These are phyloP conservation scores for Lagenaria siceraria DNA, from an alignment of 306 rosid species.

Conservation along the genomic window DNA sequence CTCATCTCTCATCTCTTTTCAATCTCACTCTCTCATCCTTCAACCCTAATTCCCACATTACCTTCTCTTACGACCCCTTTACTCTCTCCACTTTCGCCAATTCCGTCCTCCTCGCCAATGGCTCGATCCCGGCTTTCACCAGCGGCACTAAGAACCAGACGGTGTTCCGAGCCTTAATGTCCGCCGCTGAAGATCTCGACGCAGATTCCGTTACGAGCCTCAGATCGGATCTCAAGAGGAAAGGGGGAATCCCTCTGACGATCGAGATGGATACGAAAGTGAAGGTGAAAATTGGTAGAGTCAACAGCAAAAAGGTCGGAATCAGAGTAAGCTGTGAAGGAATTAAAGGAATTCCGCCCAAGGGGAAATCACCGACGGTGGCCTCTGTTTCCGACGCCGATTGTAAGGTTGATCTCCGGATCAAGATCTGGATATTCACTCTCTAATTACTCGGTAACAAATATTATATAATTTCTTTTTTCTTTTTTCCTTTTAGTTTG, in stretches of 20 bases:
- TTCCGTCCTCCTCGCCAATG: constrained; percentile 52
- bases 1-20: constrained; percentile 53
- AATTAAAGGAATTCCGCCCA: constrained; percentile 46
- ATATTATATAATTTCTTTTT: background rate
- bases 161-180: constrained; percentile 31
- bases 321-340: constrained; percentile 69
- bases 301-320: constrained; percentile 64
- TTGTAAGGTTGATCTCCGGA: constrained; percentile 88
- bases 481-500: background rate
- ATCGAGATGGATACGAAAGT: constrained; percentile 78
- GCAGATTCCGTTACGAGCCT: constrained; percentile 42
- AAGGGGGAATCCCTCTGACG: constrained; percentile 48
- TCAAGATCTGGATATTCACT: constrained; percentile 96
- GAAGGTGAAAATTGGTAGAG: constrained; percentile 57
- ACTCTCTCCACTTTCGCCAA: constrained; percentile 24
- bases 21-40: constrained; percentile 64
- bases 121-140: constrained; percentile 44
- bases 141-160: constrained; percentile 66
- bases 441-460: background rate
- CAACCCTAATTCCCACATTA: constrained; percentile 74
- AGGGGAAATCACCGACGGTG: constrained; percentile 72
- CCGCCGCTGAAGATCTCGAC: constrained; percentile 49
- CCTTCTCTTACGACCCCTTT: constrained; percentile 61
- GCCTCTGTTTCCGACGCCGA: constrained; percentile 53
- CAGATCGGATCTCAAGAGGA: constrained; percentile 70